Base-by-base conservation (phyloP, 1,284 basidiomycete genomes). In the Ustilago bromivora region DNA sequence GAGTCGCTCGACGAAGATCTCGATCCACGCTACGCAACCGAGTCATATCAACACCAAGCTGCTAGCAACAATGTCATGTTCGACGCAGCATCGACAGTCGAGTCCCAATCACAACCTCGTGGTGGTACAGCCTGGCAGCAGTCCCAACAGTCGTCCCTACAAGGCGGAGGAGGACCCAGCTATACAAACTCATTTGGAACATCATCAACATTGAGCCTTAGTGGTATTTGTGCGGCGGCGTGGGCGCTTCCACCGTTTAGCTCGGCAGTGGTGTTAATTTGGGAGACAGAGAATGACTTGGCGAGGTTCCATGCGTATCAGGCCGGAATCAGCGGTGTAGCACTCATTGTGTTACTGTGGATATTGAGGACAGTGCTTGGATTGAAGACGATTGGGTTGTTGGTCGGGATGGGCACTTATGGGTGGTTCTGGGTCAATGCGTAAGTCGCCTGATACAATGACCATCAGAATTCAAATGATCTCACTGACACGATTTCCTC, bases 381-480 rank as follows among this genome's bases (percentile, higher is more conserved):
- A 15, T 69, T 81, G 62, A 77, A 83, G 47, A 79, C 80, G 11
- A 72, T 83, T 19, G 78, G 80, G 12, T 56, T 83, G 58, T 64
- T 83, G 46, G 61, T 82, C 1, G 76, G 73, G 11, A 83, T 83
- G 82, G 82, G 69, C 41, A 63, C 70, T 3, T 70, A 76, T 17
- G 82, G 82, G n/a, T 82, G 78, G 72, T 81, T 73, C 60, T 83
- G 82, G 82, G 79, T 83, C 60, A 81, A 80, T 61, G 80, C 72
- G 80, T 83, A 70, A 74, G 80, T 46, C 23, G 23, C 23, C 23
- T 28, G 23, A 28, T 81, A 7, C 28, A 23, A 47, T 15, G 13
- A 2, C n/a, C 13, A 9, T 17, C 46, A n/a, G 9, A 15, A 47
- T 47, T 47, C 13, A n/a, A 9, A n/a, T 47, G 19, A 31, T n/a